Evolutionary conservation across 192 early-diverging fungal genomes (phyloP), one percentile per base, ranked within the genome.

Genomic region (Linnemannia schmuckeri): DNA sequence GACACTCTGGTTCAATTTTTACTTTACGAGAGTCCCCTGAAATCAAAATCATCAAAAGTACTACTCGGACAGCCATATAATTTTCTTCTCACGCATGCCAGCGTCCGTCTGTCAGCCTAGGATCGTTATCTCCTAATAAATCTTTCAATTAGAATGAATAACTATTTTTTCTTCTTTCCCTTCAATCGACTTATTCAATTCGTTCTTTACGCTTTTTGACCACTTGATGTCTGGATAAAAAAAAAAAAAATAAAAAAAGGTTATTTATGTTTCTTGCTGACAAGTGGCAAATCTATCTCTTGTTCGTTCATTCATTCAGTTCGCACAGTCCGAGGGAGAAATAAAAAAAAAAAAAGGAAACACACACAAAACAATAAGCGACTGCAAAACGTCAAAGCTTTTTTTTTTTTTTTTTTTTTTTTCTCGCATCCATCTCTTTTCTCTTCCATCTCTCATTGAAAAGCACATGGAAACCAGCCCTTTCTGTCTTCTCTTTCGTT

Each of bases 391-490:
- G 57, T 49, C 57, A 47, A 72, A 54, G 27, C 74, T 72, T 69
- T 74, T 54, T 78, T 74, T 72, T 70, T 72, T 75, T 72, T 69
- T 74, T 54, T 78, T 74, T 72, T 27, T 41, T 72, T 73, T 49
- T 35, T 37, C 49, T n/a, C 30, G 22, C 72, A n/a, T 27, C 44
- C 46, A 49, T 74, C 46, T 74, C 44, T 47, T 9, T 10, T 47
- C 24, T 2, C 40, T n/a, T 42, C 70, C 44, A 49, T 27, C 49
- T 52, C 49, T 52, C 3, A 18, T 52, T 52, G 49, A 73, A 22
- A 46, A 41, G 72, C 72, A 73, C 72, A 73, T 71, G 38, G 70
- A 71, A 41, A 73, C 22, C 22, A 46, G 18, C 44, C 44, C 12
- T 12, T 46, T 52, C 6, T 0, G 27, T 27, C 33, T 44, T 30